A percentile compares a stretch with the other conserved stretches of the same genome.
phyloP scores from a whole-genome alignment of 192 early-diverging fungal species.

The Lunasporangiospora selenospora region DNA sequence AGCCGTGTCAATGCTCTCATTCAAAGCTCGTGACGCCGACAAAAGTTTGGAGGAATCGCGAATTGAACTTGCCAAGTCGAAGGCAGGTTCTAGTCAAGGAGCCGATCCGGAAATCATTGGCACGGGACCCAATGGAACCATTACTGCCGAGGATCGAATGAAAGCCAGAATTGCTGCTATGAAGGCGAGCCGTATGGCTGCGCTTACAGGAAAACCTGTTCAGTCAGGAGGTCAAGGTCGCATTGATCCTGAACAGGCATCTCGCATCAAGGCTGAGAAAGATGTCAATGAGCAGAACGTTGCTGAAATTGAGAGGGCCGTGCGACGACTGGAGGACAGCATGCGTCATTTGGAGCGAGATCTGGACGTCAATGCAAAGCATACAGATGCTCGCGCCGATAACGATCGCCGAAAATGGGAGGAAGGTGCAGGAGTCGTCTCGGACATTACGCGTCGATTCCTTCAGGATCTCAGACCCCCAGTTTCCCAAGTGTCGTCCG shows the following conservation, averaged over 20 bases:
- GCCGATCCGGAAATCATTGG: constrained; percentile 44
- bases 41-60: constrained; percentile 53
- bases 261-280: constrained; percentile 46
- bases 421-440: constrained; percentile 51
- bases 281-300: constrained; percentile 50
- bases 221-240: constrained; percentile 29
- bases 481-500: too few species aligned
- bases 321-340: constrained; percentile 50
- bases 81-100: constrained; percentile 12
- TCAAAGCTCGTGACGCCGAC: constrained; percentile 53
- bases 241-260: constrained; percentile 54
- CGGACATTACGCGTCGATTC: constrained; percentile 50
- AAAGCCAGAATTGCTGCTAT: constrained; percentile 59
- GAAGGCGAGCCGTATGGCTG: constrained; percentile 58
- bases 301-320: constrained; percentile 49
- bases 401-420: constrained; percentile 51
- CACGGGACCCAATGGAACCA: constrained; percentile 58
- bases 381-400: constrained; percentile 30
- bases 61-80: constrained; percentile 46
- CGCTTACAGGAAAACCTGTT: constrained; percentile 53
- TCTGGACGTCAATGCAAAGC: constrained; percentile 23
- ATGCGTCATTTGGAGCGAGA: constrained; percentile 49
- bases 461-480: constrained; percentile 51
- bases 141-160: constrained; percentile 61
- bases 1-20: constrained; percentile 42